Percentiles rank a stretch among this genome's conserved stretches.
These are phyloP conservation scores for Oryza longistaminata DNA, from an alignment of 176 grass and related monocot species.

Conservation along the genomic window DNA sequence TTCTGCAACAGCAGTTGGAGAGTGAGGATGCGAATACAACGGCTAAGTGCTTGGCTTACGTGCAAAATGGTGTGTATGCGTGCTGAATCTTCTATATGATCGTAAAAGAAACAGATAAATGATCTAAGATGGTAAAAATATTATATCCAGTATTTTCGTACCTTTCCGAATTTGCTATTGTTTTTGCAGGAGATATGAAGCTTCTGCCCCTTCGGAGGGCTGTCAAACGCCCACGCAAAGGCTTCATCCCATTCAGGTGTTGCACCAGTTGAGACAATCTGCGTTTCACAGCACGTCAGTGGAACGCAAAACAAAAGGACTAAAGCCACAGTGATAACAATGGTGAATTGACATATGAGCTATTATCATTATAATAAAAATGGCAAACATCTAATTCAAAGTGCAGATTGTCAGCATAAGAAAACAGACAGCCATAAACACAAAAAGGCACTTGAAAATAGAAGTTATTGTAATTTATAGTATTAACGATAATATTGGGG, in stretches of 20 bases:
- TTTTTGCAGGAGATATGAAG: conserved; percentile 99
- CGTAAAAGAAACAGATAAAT: neutral
- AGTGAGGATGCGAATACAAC: neutral
- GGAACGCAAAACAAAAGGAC: neutral
- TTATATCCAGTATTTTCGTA: conserved; percentile 33
- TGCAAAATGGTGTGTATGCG: neutral
- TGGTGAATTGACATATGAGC: neutral
- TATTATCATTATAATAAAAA: neutral
- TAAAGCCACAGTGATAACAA: neutral
- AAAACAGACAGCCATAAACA: neutral
- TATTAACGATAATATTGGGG: neutral
- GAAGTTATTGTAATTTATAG: neutral
- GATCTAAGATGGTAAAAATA: neutral
- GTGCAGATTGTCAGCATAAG: neutral
- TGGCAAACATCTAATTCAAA: neutral
- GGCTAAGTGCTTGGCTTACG: neutral
- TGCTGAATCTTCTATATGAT: neutral
- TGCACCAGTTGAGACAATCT: conserved; percentile 93
- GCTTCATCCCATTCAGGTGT: conserved; percentile 97
- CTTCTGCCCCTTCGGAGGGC: conserved; percentile 97
- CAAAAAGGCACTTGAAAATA: neutral
- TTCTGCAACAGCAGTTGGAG: conserved; percentile 57
- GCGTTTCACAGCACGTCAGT: neutral
- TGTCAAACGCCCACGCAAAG: conserved; percentile 97
- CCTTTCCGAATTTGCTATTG: conserved; percentile 99